Evolutionary conservation across 805 yeast genomes (phyloP), one percentile per base, ranked within the genome.

Genomic region (Saturnispora silvae): DNA sequence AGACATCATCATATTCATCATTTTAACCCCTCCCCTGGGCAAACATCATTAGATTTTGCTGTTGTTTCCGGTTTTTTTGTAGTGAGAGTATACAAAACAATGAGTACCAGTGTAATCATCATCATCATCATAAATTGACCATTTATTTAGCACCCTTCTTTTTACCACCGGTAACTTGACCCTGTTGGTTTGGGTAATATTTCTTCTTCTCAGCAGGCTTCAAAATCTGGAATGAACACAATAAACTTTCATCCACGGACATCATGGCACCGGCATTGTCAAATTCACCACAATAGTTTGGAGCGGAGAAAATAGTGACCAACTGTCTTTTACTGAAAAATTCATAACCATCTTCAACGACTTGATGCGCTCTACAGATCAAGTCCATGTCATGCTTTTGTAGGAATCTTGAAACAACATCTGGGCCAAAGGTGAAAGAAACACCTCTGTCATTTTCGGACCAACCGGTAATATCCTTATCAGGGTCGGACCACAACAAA

Each of bases 241-340:
- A 70, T 54, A 89, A 72, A 61, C 89, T 79, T 65, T 92, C 97
- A 61, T 92, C 97, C 40, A 89, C 97, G 54, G 94, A 77, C 98
- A 89, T 89, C 97, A 92, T 92, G 29, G 98, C 98, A 56, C 97
- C 98, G 2, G 97, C 96, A 56, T 89, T 89, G 63, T 89, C 98
- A 58, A 89, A 89, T 63, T 92, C 97, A 53, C 98, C 98, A 72
- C 97, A 92, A 61, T 87, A 87, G 64, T 92, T 92, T 51, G 98
- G 98, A 40, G 98, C 98, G 38, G 92, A 78, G 60, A 89, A 89
- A 49, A 89, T 69, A 23, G 98, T 89, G 34, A 89, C 97, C 56
- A 89, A 72, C 63, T 89, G 97, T 57, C 97, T 81, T 61, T 89
- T 89, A 47, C 92, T 76, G 62, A 92, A 89, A 59, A 89, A 89